Conservation (phyloP, 1,139 yeast genomes). For the Pichia sp. region DNA sequence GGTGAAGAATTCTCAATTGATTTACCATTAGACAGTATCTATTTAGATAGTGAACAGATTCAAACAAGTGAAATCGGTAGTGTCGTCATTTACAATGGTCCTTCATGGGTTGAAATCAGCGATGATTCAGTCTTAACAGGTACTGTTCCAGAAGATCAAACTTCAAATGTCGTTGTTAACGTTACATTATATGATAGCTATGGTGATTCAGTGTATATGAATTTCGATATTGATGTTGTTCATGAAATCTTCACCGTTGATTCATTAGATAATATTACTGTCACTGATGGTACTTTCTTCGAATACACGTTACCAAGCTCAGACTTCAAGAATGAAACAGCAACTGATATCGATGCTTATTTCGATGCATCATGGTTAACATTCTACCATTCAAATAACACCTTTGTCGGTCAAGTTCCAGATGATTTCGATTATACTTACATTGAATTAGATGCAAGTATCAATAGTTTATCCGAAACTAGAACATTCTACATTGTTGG, state of each 20-base stretch:
- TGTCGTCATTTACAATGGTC: constrained; percentile 48
- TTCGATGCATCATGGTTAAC: constrained; percentile 61
- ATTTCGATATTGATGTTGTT: constrained; percentile 48
- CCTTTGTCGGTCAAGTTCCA: constrained; percentile 73
- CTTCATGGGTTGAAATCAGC: constrained; percentile 58
- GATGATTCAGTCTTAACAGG: constrained; percentile 52
- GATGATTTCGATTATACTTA: constrained; percentile 46
- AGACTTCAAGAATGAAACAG: constrained; percentile 51
- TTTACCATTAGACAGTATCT: constrained; percentile 60
- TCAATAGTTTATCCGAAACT: constrained; percentile 40
- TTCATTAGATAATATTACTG: constrained; percentile 57
- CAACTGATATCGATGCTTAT: constrained; percentile 49
- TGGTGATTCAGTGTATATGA: constrained; percentile 62
- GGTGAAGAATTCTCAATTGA: constrained; percentile 51
- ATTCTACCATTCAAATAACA: constrained; percentile 56
- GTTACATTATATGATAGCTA: constrained; percentile 60
- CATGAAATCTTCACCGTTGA: constrained; percentile 54
- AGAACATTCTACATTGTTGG: constrained; percentile 50
- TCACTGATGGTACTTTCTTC: constrained; percentile 61
- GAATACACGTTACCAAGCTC: constrained; percentile 51
- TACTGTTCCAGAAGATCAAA: constrained; percentile 49
- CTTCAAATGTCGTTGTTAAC: constrained; percentile 42
- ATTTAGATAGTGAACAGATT: constrained; percentile 58
- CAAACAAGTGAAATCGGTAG: constrained; percentile 51
- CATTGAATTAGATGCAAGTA: constrained; percentile 54